Base-by-base conservation (phyloP, 208 protist species). In the Naegleria fowleri region DNA sequence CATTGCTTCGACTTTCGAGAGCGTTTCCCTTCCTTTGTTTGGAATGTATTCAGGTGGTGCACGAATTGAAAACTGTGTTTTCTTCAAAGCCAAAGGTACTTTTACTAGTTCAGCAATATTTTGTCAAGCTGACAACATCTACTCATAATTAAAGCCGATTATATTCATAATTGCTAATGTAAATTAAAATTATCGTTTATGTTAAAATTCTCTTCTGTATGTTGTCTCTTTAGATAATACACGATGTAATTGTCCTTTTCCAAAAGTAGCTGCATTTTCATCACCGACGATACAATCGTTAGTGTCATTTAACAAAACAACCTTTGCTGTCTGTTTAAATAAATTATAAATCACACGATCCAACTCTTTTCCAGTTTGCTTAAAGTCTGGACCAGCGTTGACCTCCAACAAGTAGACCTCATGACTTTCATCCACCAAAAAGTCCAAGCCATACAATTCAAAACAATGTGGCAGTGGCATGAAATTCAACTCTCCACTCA, bases 401-500 rank as follows among this genome's bases (percentile, higher is more conserved):
- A 99, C 98, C 92, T 99, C 98, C 90, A 99, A 97, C 0, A 99
- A 93, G 94, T 98, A 98, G 5, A 98, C 98, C 52, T 97, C 94
- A 13, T 99, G 93, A 5, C 94, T 88, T 36, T 95, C 95, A 92
- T 99, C 98, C 67, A 99, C 96, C 22, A 99, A 94, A 19, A 99
- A 95, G 93, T 99, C 98, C 90, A 98, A 99, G 19, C 98, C 98
- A 94, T 99, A 99, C 19, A 98, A 92, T 93, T 99, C 98, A 94
- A 99, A 99, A 91, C 96, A 98, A 93, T 98, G 95, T 90, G 95
- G 55, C 11, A 67, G 13, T 4, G 55, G 55, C 55, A 67, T 67
- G 19, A 67, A 67, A 29, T 15, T 29, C 55, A 67, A 67, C 19
- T 67, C 55, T 4, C 55, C 55, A 29, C 19, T 29, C 11, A 67